phyloP scores from a whole-genome alignment of 2,329 filamentous ascomycete species.

The Zarea fungicola region DNA sequence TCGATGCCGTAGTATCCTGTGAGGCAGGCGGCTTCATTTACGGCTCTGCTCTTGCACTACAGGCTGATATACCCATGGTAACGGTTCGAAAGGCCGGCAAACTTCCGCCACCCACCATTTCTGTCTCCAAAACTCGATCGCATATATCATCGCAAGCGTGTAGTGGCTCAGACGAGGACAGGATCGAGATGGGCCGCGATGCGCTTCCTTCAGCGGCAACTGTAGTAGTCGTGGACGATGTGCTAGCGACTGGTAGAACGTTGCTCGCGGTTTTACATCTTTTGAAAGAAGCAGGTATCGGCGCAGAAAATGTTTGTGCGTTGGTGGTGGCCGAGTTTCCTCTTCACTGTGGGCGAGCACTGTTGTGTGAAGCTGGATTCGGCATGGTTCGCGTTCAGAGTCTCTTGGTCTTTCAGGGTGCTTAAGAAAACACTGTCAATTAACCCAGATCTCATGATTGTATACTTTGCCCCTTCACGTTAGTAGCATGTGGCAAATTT shows the following conservation, averaged over 20 bases:
- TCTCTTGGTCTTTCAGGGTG: slow-evolving; percentile 47
- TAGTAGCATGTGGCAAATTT: too few species aligned
- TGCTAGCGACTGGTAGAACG: slow-evolving; percentile 51
- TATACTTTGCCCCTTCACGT: too few species aligned
- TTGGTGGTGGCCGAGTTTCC: slow-evolving; percentile 56
- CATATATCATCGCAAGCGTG: slow-evolving; percentile 50
- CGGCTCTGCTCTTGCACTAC: slow-evolving; percentile 44
- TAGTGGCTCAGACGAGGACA: background rate
- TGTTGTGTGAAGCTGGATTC: slow-evolving; percentile 44
- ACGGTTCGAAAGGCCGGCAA: slow-evolving; percentile 53
- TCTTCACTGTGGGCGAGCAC: slow-evolving; percentile 43
- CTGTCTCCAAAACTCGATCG: slow-evolving; percentile 41
- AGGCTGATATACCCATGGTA: slow-evolving; percentile 37
- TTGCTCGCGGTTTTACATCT: slow-evolving; percentile 48
- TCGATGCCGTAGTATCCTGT: slow-evolving; percentile 45
- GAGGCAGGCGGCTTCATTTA: slow-evolving; percentile 54
- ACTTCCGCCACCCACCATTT: slow-evolving; percentile 51
- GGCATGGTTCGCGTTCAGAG: slow-evolving; percentile 45
- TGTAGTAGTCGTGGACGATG: slow-evolving; percentile 57
- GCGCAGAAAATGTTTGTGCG: slow-evolving; percentile 36
- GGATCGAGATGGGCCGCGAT: slow-evolving; percentile 46
- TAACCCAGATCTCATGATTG: too few species aligned
- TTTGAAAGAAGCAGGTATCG: slow-evolving; percentile 37
- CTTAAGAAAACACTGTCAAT: too few species aligned
- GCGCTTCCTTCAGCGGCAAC: slow-evolving; percentile 32